Evolutionary conservation across 2,329 filamentous ascomycete genomes (phyloP).

Genomic region (Exophiala oligosperma): DNA sequence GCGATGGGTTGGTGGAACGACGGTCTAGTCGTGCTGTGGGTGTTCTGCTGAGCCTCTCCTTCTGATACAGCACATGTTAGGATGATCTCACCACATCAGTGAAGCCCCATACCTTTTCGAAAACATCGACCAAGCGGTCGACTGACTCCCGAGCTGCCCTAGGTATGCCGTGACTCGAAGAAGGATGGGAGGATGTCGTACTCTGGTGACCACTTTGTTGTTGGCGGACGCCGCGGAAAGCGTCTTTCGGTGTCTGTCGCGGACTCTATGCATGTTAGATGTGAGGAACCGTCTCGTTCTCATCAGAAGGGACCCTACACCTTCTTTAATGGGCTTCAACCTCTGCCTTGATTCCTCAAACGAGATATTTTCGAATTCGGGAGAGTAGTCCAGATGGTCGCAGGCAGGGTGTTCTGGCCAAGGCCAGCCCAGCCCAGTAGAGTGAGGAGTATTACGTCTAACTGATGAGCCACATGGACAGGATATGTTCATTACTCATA

Average conservation of each 20-base stretch:
- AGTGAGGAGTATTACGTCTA: constrained; percentile 18
- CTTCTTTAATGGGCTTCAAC: constrained; percentile 1
- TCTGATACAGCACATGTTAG: constrained; percentile 6
- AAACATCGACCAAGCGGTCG: constrained; percentile 16
- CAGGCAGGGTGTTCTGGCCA: constrained; percentile 18
- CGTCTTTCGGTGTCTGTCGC: not conserved
- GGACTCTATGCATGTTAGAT: constrained; percentile 23
- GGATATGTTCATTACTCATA: constrained; percentile 22
- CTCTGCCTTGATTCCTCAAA: not conserved
- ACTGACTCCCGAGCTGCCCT: constrained; percentile 13
- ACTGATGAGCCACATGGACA: constrained; percentile 11
- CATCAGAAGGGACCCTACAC: constrained; percentile 1
- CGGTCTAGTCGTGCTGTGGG: constrained; percentile 9
- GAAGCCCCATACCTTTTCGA: constrained; percentile 17
- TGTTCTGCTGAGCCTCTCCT: constrained; percentile 14
- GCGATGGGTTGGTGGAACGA: constrained; percentile 15
- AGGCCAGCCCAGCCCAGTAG: constrained; percentile 17
- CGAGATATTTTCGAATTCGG: not conserved
- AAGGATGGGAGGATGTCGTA: not conserved
- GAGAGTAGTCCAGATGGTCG: constrained; percentile 5
- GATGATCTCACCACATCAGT: not conserved
- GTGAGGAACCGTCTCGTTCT: constrained; percentile 2
- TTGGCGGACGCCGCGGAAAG: not conserved
- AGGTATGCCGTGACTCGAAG: not conserved
- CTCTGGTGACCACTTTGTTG: not conserved